These are phyloP conservation scores for Apophysomyces trapeziformis DNA, from an alignment of 371 early-diverging fungal species.

Conservation along the genomic window DNA sequence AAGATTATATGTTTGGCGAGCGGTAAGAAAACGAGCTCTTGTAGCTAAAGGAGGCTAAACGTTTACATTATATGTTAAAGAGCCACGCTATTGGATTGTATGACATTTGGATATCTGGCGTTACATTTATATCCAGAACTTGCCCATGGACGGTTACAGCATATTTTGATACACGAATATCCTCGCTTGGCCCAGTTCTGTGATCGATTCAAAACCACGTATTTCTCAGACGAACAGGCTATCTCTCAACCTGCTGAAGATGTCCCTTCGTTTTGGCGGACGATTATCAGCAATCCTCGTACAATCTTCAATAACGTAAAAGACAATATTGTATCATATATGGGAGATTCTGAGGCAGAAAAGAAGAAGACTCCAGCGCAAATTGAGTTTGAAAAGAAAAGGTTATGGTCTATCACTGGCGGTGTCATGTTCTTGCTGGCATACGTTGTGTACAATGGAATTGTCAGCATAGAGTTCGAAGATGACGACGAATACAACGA, in stretches of 20 bases:
- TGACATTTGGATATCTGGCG: constrained; percentile 73
- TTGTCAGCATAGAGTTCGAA: constrained; percentile 55
- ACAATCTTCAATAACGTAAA: constrained; percentile 52
- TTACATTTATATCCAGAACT: constrained; percentile 67
- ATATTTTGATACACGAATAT: constrained; percentile 60
- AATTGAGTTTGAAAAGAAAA: constrained; percentile 63
- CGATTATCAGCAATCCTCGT: constrained; percentile 47
- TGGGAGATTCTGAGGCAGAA: constrained; percentile 26
- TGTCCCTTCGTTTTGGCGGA: constrained; percentile 59
- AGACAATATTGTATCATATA: constrained; percentile 39
- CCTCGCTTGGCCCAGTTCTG: constrained; percentile 63
- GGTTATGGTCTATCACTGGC: constrained; percentile 63
- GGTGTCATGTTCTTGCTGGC: constrained; percentile 58
- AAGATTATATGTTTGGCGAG: constrained; percentile 73
- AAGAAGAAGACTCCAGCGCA: constrained; percentile 56
- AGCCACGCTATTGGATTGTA: constrained; percentile 69
- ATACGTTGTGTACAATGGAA: constrained; percentile 61
- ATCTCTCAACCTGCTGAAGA: constrained; percentile 43
- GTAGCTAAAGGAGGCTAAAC: neutral
- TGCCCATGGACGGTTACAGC: constrained; percentile 64
- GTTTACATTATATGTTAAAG: constrained; percentile 19
- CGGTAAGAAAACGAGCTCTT: constrained; percentile 28
- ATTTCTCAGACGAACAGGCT: constrained; percentile 20
- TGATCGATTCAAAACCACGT: constrained; percentile 49
- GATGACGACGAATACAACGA: constrained; percentile 40